Conservation (phyloP, 768 basidiomycete genomes). For the Psilocybe tampanensis region DNA sequence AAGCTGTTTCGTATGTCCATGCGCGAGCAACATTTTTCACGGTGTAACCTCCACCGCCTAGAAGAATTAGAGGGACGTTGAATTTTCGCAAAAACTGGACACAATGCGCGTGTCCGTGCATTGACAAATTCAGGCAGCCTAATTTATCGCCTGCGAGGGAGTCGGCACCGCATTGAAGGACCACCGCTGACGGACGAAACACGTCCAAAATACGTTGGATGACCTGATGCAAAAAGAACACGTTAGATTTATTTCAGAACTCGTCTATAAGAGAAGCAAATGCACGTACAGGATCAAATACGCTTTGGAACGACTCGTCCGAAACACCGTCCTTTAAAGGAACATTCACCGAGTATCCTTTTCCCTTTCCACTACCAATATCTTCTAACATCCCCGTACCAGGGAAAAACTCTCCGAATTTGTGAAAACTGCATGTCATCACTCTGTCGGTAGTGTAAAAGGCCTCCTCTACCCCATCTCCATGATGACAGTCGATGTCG, state of each 20-base stretch:
- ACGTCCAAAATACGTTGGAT: conserved; percentile 85
- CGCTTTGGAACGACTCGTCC: conserved; percentile 81
- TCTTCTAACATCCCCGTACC: conserved; percentile 88
- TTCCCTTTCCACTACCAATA: conserved; percentile 79
- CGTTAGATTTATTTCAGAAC: background rate
- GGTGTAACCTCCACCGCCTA: conserved; percentile 98
- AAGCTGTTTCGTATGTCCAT: conserved; percentile 97
- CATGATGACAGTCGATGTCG: conserved; percentile 98
- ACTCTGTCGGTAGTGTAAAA: conserved; percentile 98
- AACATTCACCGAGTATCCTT: conserved; percentile 89
- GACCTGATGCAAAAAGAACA: conserved; percentile 38
- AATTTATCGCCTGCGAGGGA: conserved; percentile 94
- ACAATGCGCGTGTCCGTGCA: conserved; percentile 94
- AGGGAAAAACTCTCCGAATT: conserved; percentile 95
- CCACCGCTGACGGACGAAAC: conserved; percentile 83
- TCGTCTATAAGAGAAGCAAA: conserved; percentile 7
- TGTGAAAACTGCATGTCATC: conserved; percentile 97
- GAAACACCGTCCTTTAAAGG: conserved; percentile 94
- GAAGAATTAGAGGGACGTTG: conserved; percentile 84
- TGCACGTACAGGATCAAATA: conserved; percentile 89
- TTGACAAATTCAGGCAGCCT: conserved; percentile 93
- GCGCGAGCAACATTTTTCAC: conserved; percentile 93
- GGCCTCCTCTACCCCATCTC: conserved; percentile 98
- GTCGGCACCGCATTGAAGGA: conserved; percentile 96
- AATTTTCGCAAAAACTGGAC: conserved; percentile 84